Evolutionary conservation across 2,329 filamentous ascomycete species (phyloP).

Genomic region (Pseudogymnoascus verrucosus): DNA sequence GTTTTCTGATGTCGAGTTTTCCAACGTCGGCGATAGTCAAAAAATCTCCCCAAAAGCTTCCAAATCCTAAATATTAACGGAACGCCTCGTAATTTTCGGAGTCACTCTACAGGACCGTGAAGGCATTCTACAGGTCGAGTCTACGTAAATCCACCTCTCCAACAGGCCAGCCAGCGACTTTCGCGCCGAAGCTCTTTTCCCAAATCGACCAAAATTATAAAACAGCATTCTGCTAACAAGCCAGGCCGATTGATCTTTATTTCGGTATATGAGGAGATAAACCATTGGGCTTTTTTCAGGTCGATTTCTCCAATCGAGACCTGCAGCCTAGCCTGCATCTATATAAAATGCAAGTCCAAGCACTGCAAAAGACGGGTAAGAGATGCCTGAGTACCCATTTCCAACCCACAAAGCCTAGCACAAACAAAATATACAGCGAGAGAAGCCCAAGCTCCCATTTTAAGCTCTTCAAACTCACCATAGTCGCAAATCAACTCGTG

Average conservation of each 20-base stretch:
- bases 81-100: not conserved
- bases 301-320: not conserved
- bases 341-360: not conserved
- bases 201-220: not conserved
- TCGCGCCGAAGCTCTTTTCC: not conserved
- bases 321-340: conserved; percentile 14
- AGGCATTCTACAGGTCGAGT: not conserved
- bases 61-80: not conserved
- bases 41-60: not conserved
- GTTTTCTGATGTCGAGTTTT: not conserved
- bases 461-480: not conserved
- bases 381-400: not conserved
- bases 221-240: not conserved
- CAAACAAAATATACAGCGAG: not conserved
- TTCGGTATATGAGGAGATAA: not conserved
- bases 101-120: not conserved
- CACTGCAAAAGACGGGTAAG: not conserved
- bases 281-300: not conserved
- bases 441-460: not conserved
- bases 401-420: not conserved
- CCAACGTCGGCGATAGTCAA: not conserved
- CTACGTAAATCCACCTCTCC: not conserved
- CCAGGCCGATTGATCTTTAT: not conserved
- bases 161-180: not conserved
- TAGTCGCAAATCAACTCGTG: not conserved